Evolutionary conservation across 148 eudicot genomes (phyloP).

Genomic region (Vaccinium darrowii): DNA sequence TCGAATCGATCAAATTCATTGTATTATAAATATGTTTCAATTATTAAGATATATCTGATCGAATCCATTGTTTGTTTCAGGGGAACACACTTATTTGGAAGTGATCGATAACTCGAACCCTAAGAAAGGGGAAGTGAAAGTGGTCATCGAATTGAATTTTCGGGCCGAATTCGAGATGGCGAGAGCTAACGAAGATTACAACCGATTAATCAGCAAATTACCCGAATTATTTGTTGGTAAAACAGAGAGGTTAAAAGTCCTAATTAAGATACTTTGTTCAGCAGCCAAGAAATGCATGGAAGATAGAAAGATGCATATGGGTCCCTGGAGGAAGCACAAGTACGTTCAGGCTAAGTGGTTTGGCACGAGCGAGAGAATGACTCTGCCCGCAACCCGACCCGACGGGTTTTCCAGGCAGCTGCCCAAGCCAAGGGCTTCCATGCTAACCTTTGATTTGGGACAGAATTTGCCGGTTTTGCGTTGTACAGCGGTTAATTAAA

Average conservation of each 20-base stretch:
- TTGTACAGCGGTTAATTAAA: slow-evolving; percentile 5
- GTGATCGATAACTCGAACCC: slow-evolving; percentile 17
- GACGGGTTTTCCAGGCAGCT: not conserved
- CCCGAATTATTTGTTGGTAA: slow-evolving; percentile 38
- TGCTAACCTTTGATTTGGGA: slow-evolving; percentile 24
- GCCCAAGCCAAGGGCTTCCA: slow-evolving; percentile 29
- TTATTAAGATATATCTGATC: no score
- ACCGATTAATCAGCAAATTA: slow-evolving; percentile 20
- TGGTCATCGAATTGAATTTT: slow-evolving; percentile 34
- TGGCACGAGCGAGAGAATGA: slow-evolving; percentile 5
- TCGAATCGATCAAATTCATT: no score
- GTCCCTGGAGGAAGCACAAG: slow-evolving; percentile 43
- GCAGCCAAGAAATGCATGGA: slow-evolving; percentile 37
- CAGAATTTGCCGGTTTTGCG: slow-evolving; percentile 1
- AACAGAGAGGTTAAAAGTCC: slow-evolving; percentile 19
- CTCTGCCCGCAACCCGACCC: not conserved
- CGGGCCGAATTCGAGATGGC: slow-evolving; percentile 41
- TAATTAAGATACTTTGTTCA: slow-evolving; percentile 33
- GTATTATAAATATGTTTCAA: no score
- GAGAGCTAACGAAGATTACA: slow-evolving; percentile 32
- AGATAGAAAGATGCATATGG: slow-evolving; percentile 39
- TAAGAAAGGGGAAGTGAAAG: slow-evolving; percentile 24
- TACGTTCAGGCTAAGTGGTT: slow-evolving; percentile 38
- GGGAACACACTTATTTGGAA: slow-evolving; percentile 30
- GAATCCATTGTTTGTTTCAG: slow-evolving; percentile 9